Conservation (phyloP, 1,139 yeast species). For the Saccharomyces hybrid region DNA sequence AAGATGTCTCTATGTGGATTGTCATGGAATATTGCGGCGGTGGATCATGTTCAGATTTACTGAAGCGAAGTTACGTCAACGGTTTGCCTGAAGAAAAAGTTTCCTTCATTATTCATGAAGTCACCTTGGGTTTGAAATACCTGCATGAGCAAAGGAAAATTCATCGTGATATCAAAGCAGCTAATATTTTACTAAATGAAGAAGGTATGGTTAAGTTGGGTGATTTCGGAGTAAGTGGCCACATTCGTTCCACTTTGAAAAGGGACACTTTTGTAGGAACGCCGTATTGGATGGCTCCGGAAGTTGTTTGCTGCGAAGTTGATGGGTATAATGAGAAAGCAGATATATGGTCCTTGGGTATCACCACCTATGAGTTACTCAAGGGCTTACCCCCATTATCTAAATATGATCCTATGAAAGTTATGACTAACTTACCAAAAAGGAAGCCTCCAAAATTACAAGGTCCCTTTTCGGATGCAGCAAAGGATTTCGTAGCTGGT, state of each 20-base stretch:
- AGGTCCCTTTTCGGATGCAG: constrained; percentile 39
- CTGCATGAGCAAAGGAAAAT: constrained; percentile 65
- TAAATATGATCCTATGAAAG: constrained; percentile 66
- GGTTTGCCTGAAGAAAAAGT: constrained; percentile 50
- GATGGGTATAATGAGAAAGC: constrained; percentile 70
- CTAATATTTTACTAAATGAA: constrained; percentile 63
- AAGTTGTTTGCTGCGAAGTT: constrained; percentile 43
- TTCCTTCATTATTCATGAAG: constrained; percentile 52
- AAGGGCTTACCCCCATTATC: constrained; percentile 69
- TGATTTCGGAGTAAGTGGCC: constrained; percentile 86
- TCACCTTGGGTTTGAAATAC: constrained; percentile 59
- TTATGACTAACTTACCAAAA: constrained; percentile 63
- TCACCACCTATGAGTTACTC: constrained; percentile 67
- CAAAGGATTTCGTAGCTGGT: constrained; percentile 51
- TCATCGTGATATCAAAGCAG: constrained; percentile 83
- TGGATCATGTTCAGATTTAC: constrained; percentile 76
- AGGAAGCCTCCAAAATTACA: constrained; percentile 56
- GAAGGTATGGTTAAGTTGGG: constrained; percentile 63
- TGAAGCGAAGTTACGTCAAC: constrained; percentile 40
- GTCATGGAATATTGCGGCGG: constrained; percentile 93
- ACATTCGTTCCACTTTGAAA: constrained; percentile 52
- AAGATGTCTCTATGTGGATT: constrained; percentile 68
- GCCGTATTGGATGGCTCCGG: constrained; percentile 95
- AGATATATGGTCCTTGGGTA: constrained; percentile 85
- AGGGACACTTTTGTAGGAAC: constrained; percentile 80